Evolutionary conservation across 495 filamentous ascomycete genomes (phyloP), one percentile per base, ranked within the genome.

Genomic region (Glarea lozoyensis): DNA sequence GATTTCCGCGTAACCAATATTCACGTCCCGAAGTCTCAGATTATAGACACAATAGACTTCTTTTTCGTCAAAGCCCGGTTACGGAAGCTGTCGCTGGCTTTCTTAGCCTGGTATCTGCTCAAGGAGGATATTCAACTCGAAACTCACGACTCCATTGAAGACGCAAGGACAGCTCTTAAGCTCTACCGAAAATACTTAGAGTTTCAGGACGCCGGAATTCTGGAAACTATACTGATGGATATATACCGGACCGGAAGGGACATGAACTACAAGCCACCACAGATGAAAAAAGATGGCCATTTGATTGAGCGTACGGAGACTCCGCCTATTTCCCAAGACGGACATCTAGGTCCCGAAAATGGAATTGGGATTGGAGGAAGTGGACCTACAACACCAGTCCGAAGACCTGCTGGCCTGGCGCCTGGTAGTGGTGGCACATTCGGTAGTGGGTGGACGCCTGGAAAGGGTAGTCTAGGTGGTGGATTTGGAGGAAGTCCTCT

Each of bases 1-100:
- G 92, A 99, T 57, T 99, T 97, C 66, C 86, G 92, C 27, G 92
- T 88, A 38, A 93, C 94, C 64, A 96, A 99, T 59, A 95, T 99
- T 42, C 85, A 94, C 57, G 82, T 98, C 4, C 92, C 93, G 2
- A 87, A 86, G 59, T 62, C 73, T 22, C 92, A 99, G 57, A 82
- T 94, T 12, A 83, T 96, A 24, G 92, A 99, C 60, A 99, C 92
- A 2, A 85, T 86, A 23, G 79, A 88, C 35, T 69, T 93, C 13
- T 96, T 90, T 66, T 87, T 82, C 63, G 70, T 84, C 37, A 72
- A 78, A 63, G 52, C 74, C 54, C 60, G 74, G 1, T 61, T 78
- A 44, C 82, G 92, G 16, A 87, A 87, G 55, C 74, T 99, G 1
- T 85, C 79, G 33, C 73, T 98, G 4, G 79, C 86, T 20, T 94